Base-by-base conservation (phyloP, 306 rosid species). In the Sophora flavescens region DNA sequence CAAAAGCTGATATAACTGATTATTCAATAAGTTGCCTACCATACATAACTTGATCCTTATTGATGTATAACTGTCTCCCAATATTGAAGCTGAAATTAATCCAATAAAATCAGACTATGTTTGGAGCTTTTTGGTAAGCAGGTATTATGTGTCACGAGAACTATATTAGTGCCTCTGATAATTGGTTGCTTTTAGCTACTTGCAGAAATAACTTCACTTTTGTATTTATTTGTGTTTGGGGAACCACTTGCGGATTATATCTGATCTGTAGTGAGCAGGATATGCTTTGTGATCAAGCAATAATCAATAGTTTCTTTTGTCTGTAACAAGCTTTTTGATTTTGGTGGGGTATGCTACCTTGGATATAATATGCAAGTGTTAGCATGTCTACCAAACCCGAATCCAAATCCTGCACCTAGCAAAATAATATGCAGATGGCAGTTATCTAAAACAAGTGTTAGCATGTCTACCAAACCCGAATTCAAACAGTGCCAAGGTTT, bases 41-140 rank as follows among this genome's bases (percentile, higher is more conserved):
- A 71, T 14, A 50, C 26, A 62, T 22, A 51, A 56, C 75, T 16
- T 35, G 47, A 54, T 39, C 17, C 56, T 35, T 44, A 76, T 53
- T 64, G 78, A 53, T 53, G 69, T 76, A 17, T 70, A 11, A 62
- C 75, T 75, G 79, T 79, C 68, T 79, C 57, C 84, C 75, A 75
- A 5, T 79, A 56, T 61, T 63, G 68, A 57, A 80, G 76, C 84
- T 76, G 69, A 76, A 80, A 76, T 58, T 30, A 57, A 4, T 28
- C 14, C 10, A 57, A 45, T 10, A 63, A 53, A 7, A 35, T 35
- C 7, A 5, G 1, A 39, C 4, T 11, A 30, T 15, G 58, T 53
- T 11, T 44, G 12, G 4, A 63, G 45, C 42, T n/a, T 68, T 68
- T 53, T 14, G 58, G 61, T 12, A 38, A 26, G 22, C 14, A 9